Evolutionary conservation across 2,329 filamentous ascomycete species (phyloP), one percentile per base, ranked within the genome.

Genomic region (Dactylonectria estremocensis): DNA sequence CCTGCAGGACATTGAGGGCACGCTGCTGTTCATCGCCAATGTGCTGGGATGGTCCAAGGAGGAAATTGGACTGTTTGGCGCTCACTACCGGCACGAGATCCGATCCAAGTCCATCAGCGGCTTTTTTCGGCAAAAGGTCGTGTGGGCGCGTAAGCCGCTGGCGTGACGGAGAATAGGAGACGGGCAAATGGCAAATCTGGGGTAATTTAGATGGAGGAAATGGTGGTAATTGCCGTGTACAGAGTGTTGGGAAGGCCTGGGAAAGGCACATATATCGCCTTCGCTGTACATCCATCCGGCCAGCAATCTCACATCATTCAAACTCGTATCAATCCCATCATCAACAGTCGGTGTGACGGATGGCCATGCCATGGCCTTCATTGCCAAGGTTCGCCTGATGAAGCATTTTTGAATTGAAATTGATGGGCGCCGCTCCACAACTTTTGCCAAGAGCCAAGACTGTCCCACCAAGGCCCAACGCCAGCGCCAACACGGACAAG

Each of bases 41-140:
- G n/a, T 61, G 33, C 14, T 61, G 9, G 58, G 58, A 20, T 61
- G 58, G 58, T 53, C 58, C 3, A 61, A 52, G 11, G 58, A 61
- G 24, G 58, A 61, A 22, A 48, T 61, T n/a, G 45, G 16, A 1
- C 33, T 61, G 16, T 61, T 52, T 45, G 35, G 49, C 5, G 35
- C 46, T 14, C 46, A 40, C 9, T 48, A 40, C n/a, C 46, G 49
- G 20, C 33, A 48, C 2, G 58, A 61, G 1, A 61, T 53, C 22
- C 58, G 48, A n/a, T 50, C 45, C 2, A 37, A 35, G 9, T 9
- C 13, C n/a, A 52, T 52, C 9, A 48, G 53, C 22, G 43, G 20
- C 46, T 61, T 53, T 35, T 53, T 61, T 22, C 33, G 24, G 35
- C 58, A 50, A 20, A 61, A 52, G 28, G 33, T 20, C 16, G 58